Evolutionary conservation across 106 monocot genomes (phyloP).

Genomic region (Dendrobium chrysotoxum): DNA sequence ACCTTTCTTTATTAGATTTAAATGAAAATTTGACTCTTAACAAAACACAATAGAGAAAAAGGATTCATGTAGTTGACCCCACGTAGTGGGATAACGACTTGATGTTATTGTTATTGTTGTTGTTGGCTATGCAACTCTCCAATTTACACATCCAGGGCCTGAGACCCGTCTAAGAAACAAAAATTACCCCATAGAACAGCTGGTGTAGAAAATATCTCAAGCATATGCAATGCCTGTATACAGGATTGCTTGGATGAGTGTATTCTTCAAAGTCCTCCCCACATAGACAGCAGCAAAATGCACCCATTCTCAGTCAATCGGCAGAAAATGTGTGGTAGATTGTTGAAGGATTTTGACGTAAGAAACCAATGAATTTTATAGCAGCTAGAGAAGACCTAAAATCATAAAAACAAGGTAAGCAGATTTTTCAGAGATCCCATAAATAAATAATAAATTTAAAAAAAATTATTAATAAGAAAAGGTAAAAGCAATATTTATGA

Average conservation of each 20-base stretch:
- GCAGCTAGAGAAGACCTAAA: background rate
- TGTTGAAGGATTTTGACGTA: background rate
- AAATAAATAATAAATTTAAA: background rate
- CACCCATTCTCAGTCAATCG: constrained; percentile 39
- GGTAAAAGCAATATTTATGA: background rate
- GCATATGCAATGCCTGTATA: constrained; percentile 67
- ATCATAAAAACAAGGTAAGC: background rate
- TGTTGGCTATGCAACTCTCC: too few relatives aligned
- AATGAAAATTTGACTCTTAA: too few relatives aligned
- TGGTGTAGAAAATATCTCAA: constrained; percentile 76
- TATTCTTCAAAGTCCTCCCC: constrained; percentile 74
- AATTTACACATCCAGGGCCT: too few relatives aligned
- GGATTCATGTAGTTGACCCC: too few relatives aligned
- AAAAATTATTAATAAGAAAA: background rate
- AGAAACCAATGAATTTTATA: constrained; percentile 1
- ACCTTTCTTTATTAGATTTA: too few relatives aligned
- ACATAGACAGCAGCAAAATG: constrained; percentile 65
- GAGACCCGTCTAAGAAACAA: background rate
- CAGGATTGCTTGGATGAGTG: constrained; percentile 53
- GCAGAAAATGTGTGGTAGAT: background rate
- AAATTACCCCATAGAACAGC: constrained; percentile 64
- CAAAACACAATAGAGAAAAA: too few relatives aligned
- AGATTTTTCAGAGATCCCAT: background rate
- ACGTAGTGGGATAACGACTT: too few relatives aligned
- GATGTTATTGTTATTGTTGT: too few relatives aligned